These are phyloP conservation scores for Bryoglossum gracile DNA, from an alignment of 495 filamentous ascomycete genomes.

Conservation along the genomic window DNA sequence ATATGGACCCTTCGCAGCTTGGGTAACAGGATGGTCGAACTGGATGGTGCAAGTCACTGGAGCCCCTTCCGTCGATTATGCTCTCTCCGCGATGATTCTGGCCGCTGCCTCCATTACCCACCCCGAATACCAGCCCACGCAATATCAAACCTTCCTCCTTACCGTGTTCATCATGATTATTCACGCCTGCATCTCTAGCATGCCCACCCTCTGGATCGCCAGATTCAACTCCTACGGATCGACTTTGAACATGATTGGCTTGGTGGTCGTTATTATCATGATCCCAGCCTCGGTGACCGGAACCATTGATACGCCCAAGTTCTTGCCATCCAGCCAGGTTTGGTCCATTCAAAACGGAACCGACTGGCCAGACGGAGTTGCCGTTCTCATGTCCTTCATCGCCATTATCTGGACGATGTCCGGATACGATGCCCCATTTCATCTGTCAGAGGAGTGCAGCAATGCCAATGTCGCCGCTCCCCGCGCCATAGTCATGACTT, in stretches of 20 bases:
- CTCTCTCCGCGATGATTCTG: conserved; percentile 62
- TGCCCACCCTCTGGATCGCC: conserved; percentile 69
- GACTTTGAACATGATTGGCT: conserved; percentile 64
- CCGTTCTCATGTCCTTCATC: conserved; percentile 72
- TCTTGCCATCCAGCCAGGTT: conserved; percentile 53
- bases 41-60: conserved; percentile 66
- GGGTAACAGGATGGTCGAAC: conserved; percentile 70
- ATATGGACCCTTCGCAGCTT: conserved; percentile 68
- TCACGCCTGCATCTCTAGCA: conserved; percentile 63
- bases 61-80: conserved; percentile 52
- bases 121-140: conserved; percentile 55
- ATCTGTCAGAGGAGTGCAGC: conserved; percentile 69
- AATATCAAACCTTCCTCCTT: conserved; percentile 66
- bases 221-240: conserved; percentile 71
- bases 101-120: conserved; percentile 62
- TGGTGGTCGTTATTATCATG: conserved; percentile 59
- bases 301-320: conserved; percentile 45
- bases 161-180: conserved; percentile 63
- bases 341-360: conserved; percentile 68
- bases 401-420: conserved; percentile 50
- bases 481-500: conserved; percentile 69
- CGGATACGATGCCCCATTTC: conserved; percentile 55
- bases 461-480: conserved; percentile 71
- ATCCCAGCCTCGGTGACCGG: conserved; percentile 54
- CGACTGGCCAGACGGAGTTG: conserved; percentile 62